Evolutionary conservation across 805 yeast species (phyloP).

Genomic region (Kodamaea neixiangensis): DNA sequence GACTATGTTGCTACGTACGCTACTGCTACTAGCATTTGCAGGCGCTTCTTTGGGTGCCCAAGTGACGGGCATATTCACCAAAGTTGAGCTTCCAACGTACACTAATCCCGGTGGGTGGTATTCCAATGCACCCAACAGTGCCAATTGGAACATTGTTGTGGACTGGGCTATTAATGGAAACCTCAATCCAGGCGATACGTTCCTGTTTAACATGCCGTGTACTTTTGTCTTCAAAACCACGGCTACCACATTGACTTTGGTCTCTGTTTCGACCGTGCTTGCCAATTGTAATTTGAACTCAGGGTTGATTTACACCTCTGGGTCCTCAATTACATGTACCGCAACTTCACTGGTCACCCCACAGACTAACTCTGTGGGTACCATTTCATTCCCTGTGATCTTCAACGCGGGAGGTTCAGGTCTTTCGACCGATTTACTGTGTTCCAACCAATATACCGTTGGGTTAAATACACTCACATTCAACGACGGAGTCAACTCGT

Average conservation of each 20-base stretch:
- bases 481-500: slow-evolving; percentile 9
- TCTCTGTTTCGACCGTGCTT: neutral
- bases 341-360: slow-evolving; percentile 14
- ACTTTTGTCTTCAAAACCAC: slow-evolving; percentile 14
- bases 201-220: slow-evolving; percentile 14
- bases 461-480: slow-evolving; percentile 17
- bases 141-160: slow-evolving; percentile 7
- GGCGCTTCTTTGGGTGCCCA: slow-evolving; percentile 7
- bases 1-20: neutral
- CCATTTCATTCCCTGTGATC: slow-evolving; percentile 12
- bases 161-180: slow-evolving; percentile 9
- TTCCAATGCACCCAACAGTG: neutral
- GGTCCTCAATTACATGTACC: slow-evolving; percentile 18
- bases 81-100: slow-evolving; percentile 14
- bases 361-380: slow-evolving; percentile 18
- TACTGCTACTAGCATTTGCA: neutral
- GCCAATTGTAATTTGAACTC: slow-evolving; percentile 10
- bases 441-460: slow-evolving; percentile 4
- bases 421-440: slow-evolving; percentile 7
- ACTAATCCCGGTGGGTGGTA: slow-evolving; percentile 9
- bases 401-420: slow-evolving; percentile 22
- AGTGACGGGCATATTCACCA: slow-evolving; percentile 20
- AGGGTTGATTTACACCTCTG: neutral
- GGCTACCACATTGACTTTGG: slow-evolving; percentile 12
- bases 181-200: slow-evolving; percentile 15